phyloP scores from a whole-genome alignment of 1,284 basidiomycete species.

The Sphagnurus paluster region DNA sequence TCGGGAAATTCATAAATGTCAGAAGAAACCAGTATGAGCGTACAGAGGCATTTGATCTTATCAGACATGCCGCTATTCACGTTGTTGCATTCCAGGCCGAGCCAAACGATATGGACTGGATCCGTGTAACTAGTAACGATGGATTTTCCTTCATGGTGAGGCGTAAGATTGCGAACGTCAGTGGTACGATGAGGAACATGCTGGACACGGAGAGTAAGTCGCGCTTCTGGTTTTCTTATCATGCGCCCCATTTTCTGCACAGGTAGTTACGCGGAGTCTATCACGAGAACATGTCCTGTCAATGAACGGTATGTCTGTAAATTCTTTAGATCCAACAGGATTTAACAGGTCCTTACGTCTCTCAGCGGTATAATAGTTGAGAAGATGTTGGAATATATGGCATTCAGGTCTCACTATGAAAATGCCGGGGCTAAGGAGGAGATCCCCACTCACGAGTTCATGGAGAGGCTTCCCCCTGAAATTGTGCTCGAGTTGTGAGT shows the following conservation, averaged over 20 bases:
- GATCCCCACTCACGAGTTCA: slow-evolving; percentile 69
- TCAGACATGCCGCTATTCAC: background rate
- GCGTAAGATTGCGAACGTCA: slow-evolving; percentile 54
- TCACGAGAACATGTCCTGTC: slow-evolving; percentile 39
- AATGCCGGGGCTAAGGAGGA: slow-evolving; percentile 61
- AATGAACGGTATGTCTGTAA: slow-evolving; percentile 34
- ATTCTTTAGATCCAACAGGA: background rate
- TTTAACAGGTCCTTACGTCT: background rate
- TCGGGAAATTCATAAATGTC: slow-evolving; percentile 1
- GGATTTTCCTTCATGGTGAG: slow-evolving; percentile 63
- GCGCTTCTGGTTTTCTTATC: background rate
- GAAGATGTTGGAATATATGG: slow-evolving; percentile 81
- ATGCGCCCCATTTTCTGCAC: background rate
- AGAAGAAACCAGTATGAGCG: slow-evolving; percentile 21
- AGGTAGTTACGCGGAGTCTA: slow-evolving; percentile 44
- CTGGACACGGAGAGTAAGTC: slow-evolving; percentile 39
- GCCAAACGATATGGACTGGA: slow-evolving; percentile 48
- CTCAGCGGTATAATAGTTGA: slow-evolving; percentile 73
- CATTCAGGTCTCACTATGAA: slow-evolving; percentile 74
- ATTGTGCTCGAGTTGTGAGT: slow-evolving; percentile 82
- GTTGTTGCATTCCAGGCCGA: slow-evolving; percentile 13
- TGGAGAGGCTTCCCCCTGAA: slow-evolving; percentile 77
- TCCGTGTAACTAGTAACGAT: slow-evolving; percentile 60
- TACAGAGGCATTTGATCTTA: background rate
- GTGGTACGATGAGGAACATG: slow-evolving; percentile 56